Base-by-base conservation (phyloP, 163 green algal genomes). In the Chlamydomonas reinhardtii region DNA sequence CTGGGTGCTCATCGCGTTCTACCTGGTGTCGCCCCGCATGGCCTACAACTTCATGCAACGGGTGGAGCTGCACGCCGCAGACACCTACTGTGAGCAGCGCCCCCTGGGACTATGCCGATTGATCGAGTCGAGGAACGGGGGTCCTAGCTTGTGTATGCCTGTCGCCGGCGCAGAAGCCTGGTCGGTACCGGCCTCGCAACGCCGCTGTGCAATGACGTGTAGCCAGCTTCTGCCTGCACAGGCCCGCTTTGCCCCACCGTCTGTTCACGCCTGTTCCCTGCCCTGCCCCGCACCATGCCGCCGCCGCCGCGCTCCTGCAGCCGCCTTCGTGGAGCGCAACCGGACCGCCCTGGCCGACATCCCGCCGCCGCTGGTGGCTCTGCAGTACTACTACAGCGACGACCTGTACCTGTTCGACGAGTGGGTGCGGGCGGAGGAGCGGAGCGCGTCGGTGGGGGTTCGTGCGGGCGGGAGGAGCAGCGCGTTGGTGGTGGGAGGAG, bases 1-100 rank as follows among this genome's bases (percentile, higher is more conserved):
- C 92, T 98, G 96, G 95, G 80, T 86, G 54, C 73, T 97, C 34
- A 92, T 97, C 22, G 43, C 88, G 27, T 96, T 97, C 79, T 98
- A 97, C 91, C 85, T 97, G 5, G 74, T 99, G 59, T 97, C 93
- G 0, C 97, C 97, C 34, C 90, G 90, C 34, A 71, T 95, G 24
- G 96, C 97, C 3, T 99, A 99, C 91, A 95, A 96, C 74, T 99
- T 99, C 92, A 97, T 94, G 82, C 96, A 99, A 92, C 84, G 94
- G 0, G 92, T 96, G 77, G 92, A 98, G 94, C 88, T 89, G 54
- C 96, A 98, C 79, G 96, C 96, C 0, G 85, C 88, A 1, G 95
- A 98, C 92, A 98, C 95, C 0, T 98, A 98, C 89, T 75, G 74
- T 84, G 74, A 89, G 89, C n/a, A n/a, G n/a, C n/a, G n/a, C n/a